Base-by-base conservation (phyloP, 257 asterid genomes). In the Plectranthus barbatus region DNA sequence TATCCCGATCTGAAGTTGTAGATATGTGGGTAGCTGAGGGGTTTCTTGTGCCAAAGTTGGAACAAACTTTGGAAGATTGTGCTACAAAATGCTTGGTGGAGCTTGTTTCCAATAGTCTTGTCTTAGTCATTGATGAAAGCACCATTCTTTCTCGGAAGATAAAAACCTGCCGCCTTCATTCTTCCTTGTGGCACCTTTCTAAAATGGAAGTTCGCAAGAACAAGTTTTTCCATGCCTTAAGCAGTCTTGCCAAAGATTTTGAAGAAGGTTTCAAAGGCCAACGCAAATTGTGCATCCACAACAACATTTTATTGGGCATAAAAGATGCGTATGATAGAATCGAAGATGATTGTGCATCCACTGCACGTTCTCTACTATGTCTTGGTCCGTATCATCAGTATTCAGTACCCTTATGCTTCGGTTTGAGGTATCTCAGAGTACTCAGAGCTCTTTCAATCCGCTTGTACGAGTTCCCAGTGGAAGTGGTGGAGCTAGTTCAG, bases 1-100 rank as follows among this genome's bases (percentile, higher is more conserved):
- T 78, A 23, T 60, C 60, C 0, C 14, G 33, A 7, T 29, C 54
- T 0, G 56, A 66, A 48, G 40, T 72, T 20, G 10, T 65, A 11
- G 17, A 50, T 31, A 10, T 72, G 20, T 66, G 77, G 73, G 8
- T 37, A 5, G 60, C 56, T 1, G 73, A 66, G 48, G 72, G 74
- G 50, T 49, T 76, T 58, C 61, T 71, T 13, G 44, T 21, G 48
- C 66, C 60, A 19, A 4, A 6, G 3, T 5, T 0, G 7, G 56
- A 29, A 12, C n/a, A 50, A 21, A 20, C 34, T 21, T 50, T 50
- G 8, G 56, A 50, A 50, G 36, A 21, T 9, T 50, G 34, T 12
- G 56, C 31, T 23, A 50, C 34, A 12, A 50, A 50, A 23, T 50
- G 34, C 8, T 23, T 50, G 56, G 34, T 21, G 15, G 36, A 50